Conservation (phyloP, 2,329 filamentous ascomycete genomes). For the Aspergillus terreus region DNA sequence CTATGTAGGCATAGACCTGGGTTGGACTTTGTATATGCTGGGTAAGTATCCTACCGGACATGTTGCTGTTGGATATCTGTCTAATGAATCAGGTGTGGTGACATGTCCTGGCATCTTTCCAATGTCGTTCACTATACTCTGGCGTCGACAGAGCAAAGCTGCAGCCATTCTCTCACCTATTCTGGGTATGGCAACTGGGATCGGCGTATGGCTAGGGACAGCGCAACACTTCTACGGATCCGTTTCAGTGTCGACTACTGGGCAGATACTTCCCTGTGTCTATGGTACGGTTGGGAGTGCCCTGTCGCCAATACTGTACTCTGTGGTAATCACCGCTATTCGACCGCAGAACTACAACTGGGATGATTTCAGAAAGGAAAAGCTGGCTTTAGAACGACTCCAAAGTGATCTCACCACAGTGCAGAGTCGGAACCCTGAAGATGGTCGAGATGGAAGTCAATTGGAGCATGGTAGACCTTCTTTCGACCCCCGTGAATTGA, state of each 20-base stretch:
- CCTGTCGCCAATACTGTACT: slow-evolving; percentile 51
- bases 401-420: slow-evolving; percentile 21
- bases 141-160: slow-evolving; percentile 47
- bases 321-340: slow-evolving; percentile 45
- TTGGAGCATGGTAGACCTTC: slow-evolving; percentile 8
- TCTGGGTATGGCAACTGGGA: slow-evolving; percentile 49
- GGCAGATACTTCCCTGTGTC: slow-evolving; percentile 48
- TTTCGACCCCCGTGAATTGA: slow-evolving; percentile 36
- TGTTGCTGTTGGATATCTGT: not conserved
- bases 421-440: slow-evolving; percentile 3
- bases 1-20: slow-evolving; percentile 53
- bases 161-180: slow-evolving; percentile 51
- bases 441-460: not conserved
- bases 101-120: slow-evolving; percentile 55
- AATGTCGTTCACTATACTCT: slow-evolving; percentile 52
- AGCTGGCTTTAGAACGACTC: slow-evolving; percentile 25
- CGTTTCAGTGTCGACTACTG: slow-evolving; percentile 48
- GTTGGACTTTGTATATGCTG: slow-evolving; percentile 55
- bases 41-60: slow-evolving; percentile 20
- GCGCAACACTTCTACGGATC: slow-evolving; percentile 46
- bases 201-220: slow-evolving; percentile 52
- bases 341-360: slow-evolving; percentile 44
- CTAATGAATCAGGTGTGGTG: slow-evolving; percentile 39
- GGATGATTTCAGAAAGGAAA: slow-evolving; percentile 35
- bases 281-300: slow-evolving; percentile 54